These are phyloP conservation scores for Solanum infundibuliforme DNA, from an alignment of 257 asterid genomes.

Conservation along the genomic window DNA sequence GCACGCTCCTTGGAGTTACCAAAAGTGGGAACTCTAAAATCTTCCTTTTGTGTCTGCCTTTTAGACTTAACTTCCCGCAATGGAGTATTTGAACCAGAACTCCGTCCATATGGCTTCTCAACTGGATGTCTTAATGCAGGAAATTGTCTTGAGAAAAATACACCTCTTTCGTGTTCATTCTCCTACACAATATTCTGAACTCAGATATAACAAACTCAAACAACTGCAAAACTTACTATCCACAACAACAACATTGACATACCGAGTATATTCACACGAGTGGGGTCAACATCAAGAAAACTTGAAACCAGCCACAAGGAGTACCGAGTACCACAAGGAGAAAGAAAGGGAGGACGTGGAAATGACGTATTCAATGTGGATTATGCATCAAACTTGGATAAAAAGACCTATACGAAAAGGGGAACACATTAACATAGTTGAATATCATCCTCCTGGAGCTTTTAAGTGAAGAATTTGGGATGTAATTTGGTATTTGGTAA, in stretches of 20 bases:
- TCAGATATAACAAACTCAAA: background rate
- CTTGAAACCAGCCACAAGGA: background rate
- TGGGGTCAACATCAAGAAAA: background rate
- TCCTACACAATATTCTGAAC: conserved; percentile 30
- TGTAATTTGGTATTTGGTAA: background rate
- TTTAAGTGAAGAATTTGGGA: background rate
- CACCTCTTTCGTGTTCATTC: conserved; percentile 28
- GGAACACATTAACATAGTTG: background rate
- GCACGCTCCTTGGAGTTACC: conserved; percentile 20
- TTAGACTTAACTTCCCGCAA: conserved; percentile 22
- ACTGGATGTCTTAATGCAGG: conserved; percentile 24
- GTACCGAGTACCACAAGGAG: background rate
- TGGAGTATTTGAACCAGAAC: conserved; percentile 22
- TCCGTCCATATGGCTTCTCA: conserved; percentile 25
- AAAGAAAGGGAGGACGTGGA: background rate
- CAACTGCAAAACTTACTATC: background rate
- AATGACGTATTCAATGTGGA: background rate
- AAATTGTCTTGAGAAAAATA: conserved; percentile 19
- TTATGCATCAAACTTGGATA: background rate
- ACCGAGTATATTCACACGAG: background rate
- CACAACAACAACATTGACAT: background rate
- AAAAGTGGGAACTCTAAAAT: conserved; percentile 61
- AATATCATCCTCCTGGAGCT: background rate
- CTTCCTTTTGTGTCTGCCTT: conserved; percentile 48
- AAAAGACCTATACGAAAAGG: background rate